Evolutionary conservation across 2,329 filamentous ascomycete species (phyloP), one percentile per base, ranked within the genome.

Genomic region (Coniochaeta prunicola): DNA sequence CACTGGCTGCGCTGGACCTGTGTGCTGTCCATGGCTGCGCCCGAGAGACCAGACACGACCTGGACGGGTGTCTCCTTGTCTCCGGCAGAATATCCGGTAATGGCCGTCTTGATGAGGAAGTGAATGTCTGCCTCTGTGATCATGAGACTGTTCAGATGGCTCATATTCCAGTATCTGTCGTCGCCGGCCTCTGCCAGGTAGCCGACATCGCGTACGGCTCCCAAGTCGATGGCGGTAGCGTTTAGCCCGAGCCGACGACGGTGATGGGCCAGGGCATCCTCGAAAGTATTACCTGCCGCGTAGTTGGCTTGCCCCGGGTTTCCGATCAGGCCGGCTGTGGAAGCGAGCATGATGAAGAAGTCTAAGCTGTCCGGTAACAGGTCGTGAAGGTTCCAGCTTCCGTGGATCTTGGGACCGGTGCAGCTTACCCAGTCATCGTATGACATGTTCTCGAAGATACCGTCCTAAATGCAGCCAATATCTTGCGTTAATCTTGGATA

Each of bases 261-360:
- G 48, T 53, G 26, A 17, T 17, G 15, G 5, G 79, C 78, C 26
- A 83, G 70, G 0, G 77, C 74, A 56, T 83, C 80, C 56, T 80
- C 72, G 62, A 79, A 80, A 54, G 71, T 71, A 63, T 83, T 82
- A 5, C 78, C 81, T 0, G 81, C 80, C 2, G 80, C 78, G 60
- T 86, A 86, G 67, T 83, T 84, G 15, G 80, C 77, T 60, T 86
- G 83, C 0, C 81, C 80, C 5, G 79, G 77, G 62, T 79, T 84
- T 34, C 83, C 83, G 55, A 84, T 80, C 8, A 85, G 71, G 36
- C 80, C 80, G 0, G 80, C 75, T 0, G 80, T 76, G 36, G 80
- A 83, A 24, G 82, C 80, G n/a, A 85, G 72, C 34, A 83, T 77
- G 42, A 84, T 64, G 63, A 83, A 81, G 64, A 77, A 74, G 58